These are phyloP conservation scores for Penstemon eatonii DNA, from an alignment of 257 asterid species.

Conservation along the genomic window DNA sequence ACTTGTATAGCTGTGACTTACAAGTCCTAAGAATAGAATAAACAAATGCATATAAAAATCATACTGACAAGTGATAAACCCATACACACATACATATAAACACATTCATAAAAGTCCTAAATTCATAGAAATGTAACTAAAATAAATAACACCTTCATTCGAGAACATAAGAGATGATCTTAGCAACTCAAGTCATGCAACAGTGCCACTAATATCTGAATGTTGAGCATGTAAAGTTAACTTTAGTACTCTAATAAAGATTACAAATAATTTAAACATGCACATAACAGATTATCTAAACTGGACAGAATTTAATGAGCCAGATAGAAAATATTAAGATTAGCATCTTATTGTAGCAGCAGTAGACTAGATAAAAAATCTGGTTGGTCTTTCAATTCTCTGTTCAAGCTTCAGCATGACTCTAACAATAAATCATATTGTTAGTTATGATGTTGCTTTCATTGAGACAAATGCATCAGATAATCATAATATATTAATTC, in stretches of 20 bases:
- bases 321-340: slow-evolving; percentile 12
- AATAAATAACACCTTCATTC: no score
- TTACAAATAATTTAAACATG: neutral
- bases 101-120: no score
- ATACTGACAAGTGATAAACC: no score
- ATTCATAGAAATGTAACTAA: no score
- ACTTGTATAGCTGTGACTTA: no score
- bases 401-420: slow-evolving; percentile 31
- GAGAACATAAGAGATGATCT: slow-evolving; percentile 5
- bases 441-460: slow-evolving; percentile 41
- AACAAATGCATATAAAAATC: no score
- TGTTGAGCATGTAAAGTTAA: neutral
- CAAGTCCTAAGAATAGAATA: no score
- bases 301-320: slow-evolving; percentile 21
- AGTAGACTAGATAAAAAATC: slow-evolving; percentile 18
- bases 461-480: slow-evolving; percentile 14
- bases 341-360: slow-evolving; percentile 24
- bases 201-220: neutral
- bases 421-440: slow-evolving; percentile 32
- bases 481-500: slow-evolving; percentile 6
- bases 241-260: neutral
- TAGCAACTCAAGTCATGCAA: neutral
- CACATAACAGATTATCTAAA: slow-evolving; percentile 11
- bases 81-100: no score
- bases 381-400: slow-evolving; percentile 39